phyloP scores from a whole-genome alignment of 2,329 filamentous ascomycete genomes.

The Colletotrichum sp. region DNA sequence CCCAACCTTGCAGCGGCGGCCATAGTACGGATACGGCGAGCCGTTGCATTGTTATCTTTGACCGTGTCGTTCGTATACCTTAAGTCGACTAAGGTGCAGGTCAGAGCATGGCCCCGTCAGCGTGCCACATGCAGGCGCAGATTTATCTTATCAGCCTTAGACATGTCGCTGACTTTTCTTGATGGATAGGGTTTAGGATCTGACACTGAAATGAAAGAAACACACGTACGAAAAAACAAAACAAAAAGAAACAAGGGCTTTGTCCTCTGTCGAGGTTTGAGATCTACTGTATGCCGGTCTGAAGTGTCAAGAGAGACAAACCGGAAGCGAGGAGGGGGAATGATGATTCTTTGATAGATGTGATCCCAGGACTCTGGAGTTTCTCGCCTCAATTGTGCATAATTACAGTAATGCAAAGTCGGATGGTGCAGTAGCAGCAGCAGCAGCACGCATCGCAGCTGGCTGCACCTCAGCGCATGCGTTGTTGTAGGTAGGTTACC shows the following conservation, averaged over 20 bases:
- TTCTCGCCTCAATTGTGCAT: not conserved
- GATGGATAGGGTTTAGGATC: constrained; percentile 1
- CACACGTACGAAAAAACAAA: not conserved
- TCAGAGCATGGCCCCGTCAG: not conserved
- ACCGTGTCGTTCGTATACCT: not conserved
- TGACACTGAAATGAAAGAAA: not conserved
- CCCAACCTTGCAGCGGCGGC: not conserved
- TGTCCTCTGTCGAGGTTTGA: not conserved
- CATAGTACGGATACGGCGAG: not conserved
- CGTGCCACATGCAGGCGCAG: not conserved
- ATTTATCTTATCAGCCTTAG: not conserved
- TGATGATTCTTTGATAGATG: not conserved
- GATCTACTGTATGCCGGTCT: not conserved
- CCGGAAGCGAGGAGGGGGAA: not conserved
- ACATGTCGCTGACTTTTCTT: not conserved
- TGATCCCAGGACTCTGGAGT: not conserved
- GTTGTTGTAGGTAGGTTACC: not conserved
- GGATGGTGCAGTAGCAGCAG: not conserved
- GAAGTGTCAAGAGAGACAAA: not conserved
- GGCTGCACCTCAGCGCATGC: not conserved
- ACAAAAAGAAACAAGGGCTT: not conserved
- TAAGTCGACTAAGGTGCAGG: not conserved
- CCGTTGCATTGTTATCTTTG: not conserved
- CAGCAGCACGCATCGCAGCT: not conserved
- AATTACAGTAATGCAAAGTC: not conserved